A percentile compares a stretch with the other conserved stretches of the same genome.
Evolutionary conservation across 225 moss, liverwort and hornwort genomes (phyloP).

Genomic region (Lunularia cruciata): DNA sequence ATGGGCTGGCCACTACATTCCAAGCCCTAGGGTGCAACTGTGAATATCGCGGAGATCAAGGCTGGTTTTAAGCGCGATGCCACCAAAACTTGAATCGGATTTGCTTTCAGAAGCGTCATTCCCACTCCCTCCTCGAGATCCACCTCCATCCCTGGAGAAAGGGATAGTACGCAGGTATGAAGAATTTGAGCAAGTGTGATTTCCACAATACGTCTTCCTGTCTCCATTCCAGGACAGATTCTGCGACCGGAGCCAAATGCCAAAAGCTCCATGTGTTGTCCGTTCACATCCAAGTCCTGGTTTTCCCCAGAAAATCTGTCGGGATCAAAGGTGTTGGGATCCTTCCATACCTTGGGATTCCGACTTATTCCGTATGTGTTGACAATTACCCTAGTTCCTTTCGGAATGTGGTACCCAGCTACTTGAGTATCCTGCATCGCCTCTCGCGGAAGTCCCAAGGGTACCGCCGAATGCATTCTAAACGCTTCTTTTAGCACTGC

Average conservation of each 20-base stretch:
- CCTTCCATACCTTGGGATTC: slow-evolving; percentile 9
- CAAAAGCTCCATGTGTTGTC: no score
- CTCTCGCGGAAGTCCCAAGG: slow-evolving; percentile 13
- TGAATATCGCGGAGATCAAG: no score
- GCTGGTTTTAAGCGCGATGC: neutral
- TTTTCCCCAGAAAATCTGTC: neutral
- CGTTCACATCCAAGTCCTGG: no score
- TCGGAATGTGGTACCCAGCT: slow-evolving; percentile 13
- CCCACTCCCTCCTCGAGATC: slow-evolving; percentile 34
- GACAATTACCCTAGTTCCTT: neutral
- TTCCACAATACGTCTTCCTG: slow-evolving; percentile 8
- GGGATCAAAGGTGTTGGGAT: slow-evolving; percentile 10
- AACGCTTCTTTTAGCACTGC: no score
- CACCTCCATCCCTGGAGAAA: slow-evolving; percentile 24
- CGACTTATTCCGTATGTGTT: slow-evolving; percentile 23
- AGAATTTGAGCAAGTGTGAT: slow-evolving; percentile 33
- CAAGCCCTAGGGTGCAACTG: no score
- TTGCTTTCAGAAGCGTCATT: neutral
- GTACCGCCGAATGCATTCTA: slow-evolving; percentile 20
- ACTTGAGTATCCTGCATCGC: slow-evolving; percentile 16
- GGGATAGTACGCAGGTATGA: slow-evolving; percentile 35
- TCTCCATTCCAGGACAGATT: slow-evolving; percentile 20
- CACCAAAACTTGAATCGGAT: slow-evolving; percentile 2
- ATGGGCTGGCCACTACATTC: no score
- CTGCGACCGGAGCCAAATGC: slow-evolving; percentile 29